These are phyloP conservation scores for Lactuca saligna DNA, from an alignment of 129 eudicot genomes.

Conservation along the genomic window DNA sequence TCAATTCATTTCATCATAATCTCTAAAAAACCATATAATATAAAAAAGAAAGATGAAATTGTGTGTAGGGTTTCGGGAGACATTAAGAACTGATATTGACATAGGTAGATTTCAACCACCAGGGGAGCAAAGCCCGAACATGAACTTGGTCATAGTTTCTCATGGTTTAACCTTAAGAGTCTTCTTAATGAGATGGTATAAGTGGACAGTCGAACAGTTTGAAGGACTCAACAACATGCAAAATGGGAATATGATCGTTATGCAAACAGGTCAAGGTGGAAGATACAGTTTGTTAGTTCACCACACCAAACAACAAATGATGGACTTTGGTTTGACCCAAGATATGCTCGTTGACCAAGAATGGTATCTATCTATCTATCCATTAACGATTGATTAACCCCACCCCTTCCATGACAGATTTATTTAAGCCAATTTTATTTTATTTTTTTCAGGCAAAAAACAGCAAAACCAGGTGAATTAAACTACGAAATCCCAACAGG, in stretches of 20 bases:
- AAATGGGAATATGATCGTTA: constrained; percentile 63
- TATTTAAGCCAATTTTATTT: not conserved
- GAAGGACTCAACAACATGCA: constrained; percentile 67
- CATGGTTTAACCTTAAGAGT: constrained; percentile 74
- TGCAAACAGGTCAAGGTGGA: constrained; percentile 87
- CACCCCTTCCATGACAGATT: too few relatives aligned
- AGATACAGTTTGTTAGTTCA: constrained; percentile 80
- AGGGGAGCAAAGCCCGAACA: constrained; percentile 75
- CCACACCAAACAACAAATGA: constrained; percentile 58
- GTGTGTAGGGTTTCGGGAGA: constrained; percentile 75
- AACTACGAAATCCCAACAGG: constrained; percentile 55
- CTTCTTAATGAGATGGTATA: constrained; percentile 88
- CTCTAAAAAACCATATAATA: too few relatives aligned
- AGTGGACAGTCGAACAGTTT: constrained; percentile 87
- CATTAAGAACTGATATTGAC: constrained; percentile 73
- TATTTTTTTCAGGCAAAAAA: constrained; percentile 51
- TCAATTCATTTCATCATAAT: not conserved
- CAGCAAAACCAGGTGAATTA: constrained; percentile 75
- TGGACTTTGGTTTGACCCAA: constrained; percentile 67
- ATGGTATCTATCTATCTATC: constrained; percentile 49
- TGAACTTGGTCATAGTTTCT: constrained; percentile 79
- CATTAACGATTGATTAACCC: not conserved
- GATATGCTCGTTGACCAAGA: constrained; percentile 77
- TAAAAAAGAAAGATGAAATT: too few relatives aligned
- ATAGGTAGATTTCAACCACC: constrained; percentile 89